Evolutionary conservation across 2,329 filamentous ascomycete species (phyloP).

Genomic region (Paramyrothecium sp.): DNA sequence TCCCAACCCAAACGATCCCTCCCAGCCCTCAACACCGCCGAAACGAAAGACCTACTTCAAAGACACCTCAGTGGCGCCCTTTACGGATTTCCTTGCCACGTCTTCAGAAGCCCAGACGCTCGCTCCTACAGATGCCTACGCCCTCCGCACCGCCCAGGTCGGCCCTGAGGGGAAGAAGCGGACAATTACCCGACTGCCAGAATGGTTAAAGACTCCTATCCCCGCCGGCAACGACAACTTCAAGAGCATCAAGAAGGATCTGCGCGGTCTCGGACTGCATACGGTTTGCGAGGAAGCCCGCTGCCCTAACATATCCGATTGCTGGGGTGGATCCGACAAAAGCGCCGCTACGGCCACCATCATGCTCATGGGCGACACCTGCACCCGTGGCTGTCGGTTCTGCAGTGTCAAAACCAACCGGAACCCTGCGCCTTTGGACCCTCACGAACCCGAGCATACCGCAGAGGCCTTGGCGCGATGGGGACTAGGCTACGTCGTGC

Average conservation of each 20-base stretch:
- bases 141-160: slow-evolving; percentile 61
- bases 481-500: slow-evolving; percentile 93
- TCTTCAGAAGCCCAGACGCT: slow-evolving; percentile 41
- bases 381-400: slow-evolving; percentile 93
- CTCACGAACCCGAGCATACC: slow-evolving; percentile 95
- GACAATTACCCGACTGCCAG: slow-evolving; percentile 73
- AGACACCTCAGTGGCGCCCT: slow-evolving; percentile 53
- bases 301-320: slow-evolving; percentile 96
- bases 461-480: slow-evolving; percentile 89
- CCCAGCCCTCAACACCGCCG: slow-evolving; percentile 15
- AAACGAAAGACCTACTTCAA: slow-evolving; percentile 56
- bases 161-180: slow-evolving; percentile 61
- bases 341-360: slow-evolving; percentile 93
- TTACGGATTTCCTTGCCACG: slow-evolving; percentile 55
- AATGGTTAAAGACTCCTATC: slow-evolving; percentile 96
- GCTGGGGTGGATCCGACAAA: slow-evolving; percentile 91
- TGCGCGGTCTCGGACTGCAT: slow-evolving; percentile 84
- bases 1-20: slow-evolving; percentile 24
- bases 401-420: slow-evolving; percentile 93
- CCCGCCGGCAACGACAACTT: slow-evolving; percentile 78
- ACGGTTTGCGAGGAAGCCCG: slow-evolving; percentile 97
- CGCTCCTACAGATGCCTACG: slow-evolving; percentile 53
- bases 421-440: slow-evolving; percentile 75
- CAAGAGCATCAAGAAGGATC: slow-evolving; percentile 91
- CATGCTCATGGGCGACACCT: slow-evolving; percentile 99